Base-by-base conservation (phyloP, 768 basidiomycete genomes). In the Suillus brevipes region DNA sequence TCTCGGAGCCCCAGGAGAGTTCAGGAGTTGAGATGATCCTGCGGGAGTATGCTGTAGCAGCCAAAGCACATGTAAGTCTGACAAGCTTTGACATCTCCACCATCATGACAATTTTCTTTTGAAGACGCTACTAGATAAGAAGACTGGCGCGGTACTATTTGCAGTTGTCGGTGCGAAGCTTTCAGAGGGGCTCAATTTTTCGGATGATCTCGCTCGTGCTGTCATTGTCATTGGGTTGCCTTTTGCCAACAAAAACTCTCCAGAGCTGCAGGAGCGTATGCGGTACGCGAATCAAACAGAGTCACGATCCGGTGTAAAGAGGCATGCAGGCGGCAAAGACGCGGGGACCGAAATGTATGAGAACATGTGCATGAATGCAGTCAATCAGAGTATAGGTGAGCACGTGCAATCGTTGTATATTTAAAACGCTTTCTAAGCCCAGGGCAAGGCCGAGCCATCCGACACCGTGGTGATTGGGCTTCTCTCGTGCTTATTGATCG, bases 81-180 rank as follows among this genome's bases (percentile, higher is more conserved):
- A 28, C 14, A 18, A 13, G 13, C 4, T 55, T 9, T 23, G 73
- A 43, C 37, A 50, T 31, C n/a, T 4, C 18, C 53, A 8, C 57
- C 9, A 64, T 77, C 31, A 69, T 37, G 7, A 20, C n/a, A 34
- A 16, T 31, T 8, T 36, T n/a, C 75, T 76, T 69, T 75, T 20
- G 23, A 63, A 70, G 57, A 10, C 28, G 37, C 68, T 70, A 34
- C 68, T 74, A 40, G 65, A 69, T 73, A 74, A 76, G 78, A 67
- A 72, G 71, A 76, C 76, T 0, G 95, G 95, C 18, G 93, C 94
- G 3, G 75, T 99, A 45, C 80, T 99, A 6, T 89, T 99, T 63
- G 97, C 97, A 2, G 97, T 99, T 12, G 90, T 99, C 34, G 96
- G 96, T 20, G 97, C 95, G 34, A 99, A 98, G 74, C 84, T 99